phyloP scores from a whole-genome alignment of 371 early-diverging fungal species.

The Coemansia sp. region DNA sequence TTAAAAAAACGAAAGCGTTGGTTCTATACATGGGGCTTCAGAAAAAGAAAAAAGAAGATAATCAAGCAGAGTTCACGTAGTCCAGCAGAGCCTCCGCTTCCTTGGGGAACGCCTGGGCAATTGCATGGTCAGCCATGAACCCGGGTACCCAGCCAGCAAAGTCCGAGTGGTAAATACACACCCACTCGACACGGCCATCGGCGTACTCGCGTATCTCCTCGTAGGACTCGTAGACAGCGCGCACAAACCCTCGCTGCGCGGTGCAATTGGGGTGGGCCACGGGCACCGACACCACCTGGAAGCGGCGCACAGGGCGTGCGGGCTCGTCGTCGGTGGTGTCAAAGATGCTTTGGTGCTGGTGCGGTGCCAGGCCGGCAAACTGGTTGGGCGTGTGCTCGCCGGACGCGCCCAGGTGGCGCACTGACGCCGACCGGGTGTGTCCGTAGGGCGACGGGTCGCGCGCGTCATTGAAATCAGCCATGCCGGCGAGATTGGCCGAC shows the following conservation, averaged over 20 bases:
- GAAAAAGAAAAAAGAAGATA: background rate
- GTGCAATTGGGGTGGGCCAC: conserved; percentile 31
- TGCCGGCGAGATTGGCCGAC: conserved; percentile 12
- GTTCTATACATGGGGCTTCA: no score
- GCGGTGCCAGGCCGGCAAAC: conserved; percentile 17
- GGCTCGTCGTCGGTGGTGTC: background rate
- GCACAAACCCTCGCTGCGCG: conserved; percentile 32
- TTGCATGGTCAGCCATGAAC: conserved; percentile 41
- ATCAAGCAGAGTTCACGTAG: background rate
- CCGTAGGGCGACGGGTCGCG: conserved; percentile 14
- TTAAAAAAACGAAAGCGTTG: no score
- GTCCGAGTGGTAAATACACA: conserved; percentile 44
- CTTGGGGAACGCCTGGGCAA: conserved; percentile 34
- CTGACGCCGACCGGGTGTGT: background rate
- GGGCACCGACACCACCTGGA: conserved; percentile 44
- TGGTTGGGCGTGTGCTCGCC: conserved; percentile 3
- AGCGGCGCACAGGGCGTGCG: conserved; percentile 16
- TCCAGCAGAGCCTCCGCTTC: conserved; percentile 32
- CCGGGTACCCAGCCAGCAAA: conserved; percentile 46
- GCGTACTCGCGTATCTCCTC: conserved; percentile 46
- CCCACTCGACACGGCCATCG: conserved; percentile 46
- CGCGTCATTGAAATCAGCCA: conserved; percentile 15
- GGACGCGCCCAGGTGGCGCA: background rate
- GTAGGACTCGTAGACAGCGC: conserved; percentile 48
- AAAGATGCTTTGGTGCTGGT: conserved; percentile 4